Conservation (phyloP, 306 rosid genomes). For the Spatholobus suberectus region DNA sequence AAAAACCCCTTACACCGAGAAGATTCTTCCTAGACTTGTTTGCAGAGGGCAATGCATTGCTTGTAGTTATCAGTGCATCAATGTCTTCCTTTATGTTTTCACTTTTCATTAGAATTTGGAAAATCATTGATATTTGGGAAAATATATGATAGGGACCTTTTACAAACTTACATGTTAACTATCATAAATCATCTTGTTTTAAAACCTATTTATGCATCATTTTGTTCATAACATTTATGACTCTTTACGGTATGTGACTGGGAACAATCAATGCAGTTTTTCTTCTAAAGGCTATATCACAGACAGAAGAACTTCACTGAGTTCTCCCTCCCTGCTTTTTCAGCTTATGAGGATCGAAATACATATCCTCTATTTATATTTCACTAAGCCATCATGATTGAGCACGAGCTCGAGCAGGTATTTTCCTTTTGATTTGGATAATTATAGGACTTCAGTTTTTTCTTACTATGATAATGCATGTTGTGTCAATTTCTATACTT, state of each 20-base stretch:
- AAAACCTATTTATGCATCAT: neutral
- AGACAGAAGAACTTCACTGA: neutral
- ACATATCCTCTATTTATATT: neutral
- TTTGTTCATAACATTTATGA: neutral
- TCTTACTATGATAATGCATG: neutral
- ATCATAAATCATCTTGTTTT: slow-evolving; percentile 14
- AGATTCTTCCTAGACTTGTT: slow-evolving; percentile 3
- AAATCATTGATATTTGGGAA: neutral
- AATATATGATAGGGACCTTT: neutral
- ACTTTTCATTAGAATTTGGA: neutral
- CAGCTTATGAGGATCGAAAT: neutral
- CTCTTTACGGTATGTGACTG: neutral
- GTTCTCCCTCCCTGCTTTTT: neutral
- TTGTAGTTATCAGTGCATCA: neutral
- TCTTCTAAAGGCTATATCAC: neutral
- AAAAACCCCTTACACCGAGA: neutral
- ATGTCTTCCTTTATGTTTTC: neutral
- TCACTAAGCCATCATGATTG: neutral
- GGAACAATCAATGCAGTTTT: neutral
- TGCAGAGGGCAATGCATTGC: slow-evolving; percentile 16
- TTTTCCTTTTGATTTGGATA: neutral
- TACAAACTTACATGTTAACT: neutral
- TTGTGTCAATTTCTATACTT: neutral
- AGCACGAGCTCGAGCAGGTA: neutral
- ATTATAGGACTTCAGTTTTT: neutral